These are phyloP conservation scores for Nepenthes mirabilis DNA, from an alignment of 148 eudicot genomes.

Conservation along the genomic window DNA sequence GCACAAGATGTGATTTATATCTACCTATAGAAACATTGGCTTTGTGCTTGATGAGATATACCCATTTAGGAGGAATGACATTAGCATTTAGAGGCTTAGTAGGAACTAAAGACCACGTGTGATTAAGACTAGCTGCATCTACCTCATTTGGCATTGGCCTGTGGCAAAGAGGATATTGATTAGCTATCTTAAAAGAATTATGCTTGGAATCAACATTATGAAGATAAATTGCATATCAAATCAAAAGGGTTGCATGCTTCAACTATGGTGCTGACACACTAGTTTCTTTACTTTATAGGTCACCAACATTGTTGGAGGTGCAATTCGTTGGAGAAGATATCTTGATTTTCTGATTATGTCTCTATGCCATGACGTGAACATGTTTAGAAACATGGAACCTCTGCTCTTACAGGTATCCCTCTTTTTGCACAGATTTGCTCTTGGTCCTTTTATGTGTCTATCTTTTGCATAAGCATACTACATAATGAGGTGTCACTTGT, in stretches of 20 bases:
- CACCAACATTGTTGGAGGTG: constrained; percentile 84
- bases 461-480: not conserved
- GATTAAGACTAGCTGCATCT: too few relatives aligned
- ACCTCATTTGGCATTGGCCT: too few relatives aligned
- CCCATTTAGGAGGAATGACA: too few relatives aligned
- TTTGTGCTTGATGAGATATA: too few relatives aligned
- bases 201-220: too few relatives aligned
- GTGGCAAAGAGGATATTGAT: too few relatives aligned
- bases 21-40: too few relatives aligned
- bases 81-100: too few relatives aligned
- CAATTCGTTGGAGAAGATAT: constrained; percentile 95
- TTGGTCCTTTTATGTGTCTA: constrained; percentile 1
- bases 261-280: not conserved
- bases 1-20: too few relatives aligned
- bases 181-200: too few relatives aligned
- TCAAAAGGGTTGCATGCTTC: not conserved
- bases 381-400: constrained; percentile 74
- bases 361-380: constrained; percentile 51
- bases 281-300: constrained; percentile 33
- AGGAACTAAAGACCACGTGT: too few relatives aligned
- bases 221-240: too few relatives aligned
- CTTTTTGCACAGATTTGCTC: not conserved
- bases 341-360: constrained; percentile 80
- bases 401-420: constrained; percentile 71
- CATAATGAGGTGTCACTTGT: not conserved